Percentiles rank a stretch among this genome's conserved stretches.
Conservation (phyloP, 192 early-diverging fungal genomes). For the Radiomyces spectabilis region DNA sequence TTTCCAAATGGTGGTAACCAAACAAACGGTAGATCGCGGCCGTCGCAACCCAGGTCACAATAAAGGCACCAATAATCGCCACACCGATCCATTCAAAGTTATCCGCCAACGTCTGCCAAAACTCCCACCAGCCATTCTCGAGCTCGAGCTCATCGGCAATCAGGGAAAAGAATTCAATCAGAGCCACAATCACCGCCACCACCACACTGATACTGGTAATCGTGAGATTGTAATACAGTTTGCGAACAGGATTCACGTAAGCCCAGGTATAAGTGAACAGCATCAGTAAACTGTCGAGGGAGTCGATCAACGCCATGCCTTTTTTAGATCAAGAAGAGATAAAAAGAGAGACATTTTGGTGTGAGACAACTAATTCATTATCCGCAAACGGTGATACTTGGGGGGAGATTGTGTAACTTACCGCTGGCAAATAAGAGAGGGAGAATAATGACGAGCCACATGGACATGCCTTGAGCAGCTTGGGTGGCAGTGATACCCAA, state of each 20-base stretch:
- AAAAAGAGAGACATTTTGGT: slow-evolving; percentile 18
- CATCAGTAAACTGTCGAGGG: slow-evolving; percentile 64
- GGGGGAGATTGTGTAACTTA: slow-evolving; percentile 3
- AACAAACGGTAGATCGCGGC: slow-evolving; percentile 26
- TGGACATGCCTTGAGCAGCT: slow-evolving; percentile 34
- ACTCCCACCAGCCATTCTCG: slow-evolving; percentile 34
- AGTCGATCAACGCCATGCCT: slow-evolving; percentile 65
- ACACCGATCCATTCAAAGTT: slow-evolving; percentile 46
- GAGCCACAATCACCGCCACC: slow-evolving; percentile 49
- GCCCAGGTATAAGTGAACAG: slow-evolving; percentile 56
- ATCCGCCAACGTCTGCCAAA: slow-evolving; percentile 31
- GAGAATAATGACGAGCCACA: slow-evolving; percentile 47
- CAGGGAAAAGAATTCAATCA: slow-evolving; percentile 45
- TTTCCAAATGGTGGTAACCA: slow-evolving; percentile 34
- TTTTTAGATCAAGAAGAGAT: slow-evolving; percentile 50
- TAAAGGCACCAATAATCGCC: slow-evolving; percentile 37
- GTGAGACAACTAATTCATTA: background rate
- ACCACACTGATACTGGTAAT: slow-evolving; percentile 54
- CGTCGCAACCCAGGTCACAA: slow-evolving; percentile 32
- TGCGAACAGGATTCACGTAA: slow-evolving; percentile 49
- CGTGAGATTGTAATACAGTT: slow-evolving; percentile 60
- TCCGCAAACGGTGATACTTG: background rate
- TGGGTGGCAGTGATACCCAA: slow-evolving; percentile 51
- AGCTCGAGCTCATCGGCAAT: slow-evolving; percentile 34
- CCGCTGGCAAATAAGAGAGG: slow-evolving; percentile 57